Conservation (phyloP, 345 rosid species). For the Hypericum androsaemum region DNA sequence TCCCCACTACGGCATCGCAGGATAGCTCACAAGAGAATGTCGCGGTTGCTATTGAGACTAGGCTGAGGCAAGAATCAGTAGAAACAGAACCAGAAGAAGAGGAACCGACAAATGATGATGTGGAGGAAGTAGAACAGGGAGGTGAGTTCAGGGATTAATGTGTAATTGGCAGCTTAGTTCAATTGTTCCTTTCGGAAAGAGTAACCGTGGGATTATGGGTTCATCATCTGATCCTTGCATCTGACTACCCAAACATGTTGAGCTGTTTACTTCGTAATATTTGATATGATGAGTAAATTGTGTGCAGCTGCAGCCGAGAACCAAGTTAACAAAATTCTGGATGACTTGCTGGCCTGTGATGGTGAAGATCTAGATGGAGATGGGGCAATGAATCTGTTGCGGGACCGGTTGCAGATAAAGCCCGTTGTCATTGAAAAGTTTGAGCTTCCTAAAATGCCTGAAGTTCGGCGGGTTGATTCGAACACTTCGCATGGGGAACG, state of each 20-base stretch:
- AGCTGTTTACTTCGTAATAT: neutral
- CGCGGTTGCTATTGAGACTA: conserved; percentile 4
- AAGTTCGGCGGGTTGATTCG: conserved; percentile 35
- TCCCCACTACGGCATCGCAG: conserved; percentile 23
- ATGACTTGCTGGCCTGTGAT: conserved; percentile 38
- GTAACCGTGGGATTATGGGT: too few species aligned
- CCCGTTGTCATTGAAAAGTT: conserved; percentile 37
- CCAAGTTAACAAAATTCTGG: conserved; percentile 34
- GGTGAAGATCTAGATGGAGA: conserved; percentile 54
- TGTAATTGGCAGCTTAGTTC: neutral
- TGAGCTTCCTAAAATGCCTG: conserved; percentile 48
- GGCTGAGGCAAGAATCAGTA: conserved; percentile 19
- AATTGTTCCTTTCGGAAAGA: neutral
- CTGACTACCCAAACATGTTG: neutral
- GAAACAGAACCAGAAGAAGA: conserved; percentile 7
- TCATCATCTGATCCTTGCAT: neutral
- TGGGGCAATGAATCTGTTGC: conserved; percentile 40
- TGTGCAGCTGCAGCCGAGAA: conserved; percentile 35
- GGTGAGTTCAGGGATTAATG: neutral
- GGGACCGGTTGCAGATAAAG: conserved; percentile 52
- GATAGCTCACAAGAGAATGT: conserved; percentile 17
- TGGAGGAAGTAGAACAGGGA: conserved; percentile 11
- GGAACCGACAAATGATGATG: conserved; percentile 39
- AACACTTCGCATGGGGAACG: conserved; percentile 31
- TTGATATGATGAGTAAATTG: conserved; percentile 6